Evolutionary conservation across 352 stramenopile species (phyloP), one percentile per base, ranked within the genome.

Genomic region (Pythium biforme): DNA sequence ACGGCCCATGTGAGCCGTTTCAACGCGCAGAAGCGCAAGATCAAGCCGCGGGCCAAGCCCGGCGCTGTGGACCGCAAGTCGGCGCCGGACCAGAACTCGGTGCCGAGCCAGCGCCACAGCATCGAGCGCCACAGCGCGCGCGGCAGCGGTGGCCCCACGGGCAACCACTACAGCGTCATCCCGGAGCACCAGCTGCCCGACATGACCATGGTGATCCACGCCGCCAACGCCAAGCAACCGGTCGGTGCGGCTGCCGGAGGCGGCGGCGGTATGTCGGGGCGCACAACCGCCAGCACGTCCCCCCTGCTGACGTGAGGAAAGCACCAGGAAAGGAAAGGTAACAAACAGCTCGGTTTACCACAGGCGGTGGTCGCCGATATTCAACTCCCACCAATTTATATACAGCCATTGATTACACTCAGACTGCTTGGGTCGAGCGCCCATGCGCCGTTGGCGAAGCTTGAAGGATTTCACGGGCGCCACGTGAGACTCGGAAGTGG

Each of bases 1-100:
- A 47, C 55, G 19, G 64, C 59, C 19, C 64, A 72, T 25, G 54
- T 72, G 22, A 57, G 27, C 9, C 33, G 26, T 17, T 67, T 67
- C 60, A 67, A 67, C 43, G 52, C 41, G 15, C 43, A 40, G 4
- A 58, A 59, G 29, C 47, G 37, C 34, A 64, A 64, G 37, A 29
- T 43, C 31, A 63, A 63, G 33, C 56, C 56, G 12, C 56, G 56
- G 19, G 29, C 29, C 19, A 56, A 50, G 33, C 11, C 29, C 11
- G 26, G 29, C 4, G 15, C 15, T 4, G 19, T 23, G 4, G 47
- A 63, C n/a, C 31, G 34, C 22, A 40, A 47, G n/a, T 63, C 56
- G 29, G 56, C 22, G n/a, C 56, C 39, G 19, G 37, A 40, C 46
- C n/a, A 50, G 10, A 39, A 46, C 20, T 57, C 50, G 9, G 53